These are phyloP conservation scores for Penicillium sp. DNA, from an alignment of 2,329 filamentous ascomycete species.

Conservation along the genomic window DNA sequence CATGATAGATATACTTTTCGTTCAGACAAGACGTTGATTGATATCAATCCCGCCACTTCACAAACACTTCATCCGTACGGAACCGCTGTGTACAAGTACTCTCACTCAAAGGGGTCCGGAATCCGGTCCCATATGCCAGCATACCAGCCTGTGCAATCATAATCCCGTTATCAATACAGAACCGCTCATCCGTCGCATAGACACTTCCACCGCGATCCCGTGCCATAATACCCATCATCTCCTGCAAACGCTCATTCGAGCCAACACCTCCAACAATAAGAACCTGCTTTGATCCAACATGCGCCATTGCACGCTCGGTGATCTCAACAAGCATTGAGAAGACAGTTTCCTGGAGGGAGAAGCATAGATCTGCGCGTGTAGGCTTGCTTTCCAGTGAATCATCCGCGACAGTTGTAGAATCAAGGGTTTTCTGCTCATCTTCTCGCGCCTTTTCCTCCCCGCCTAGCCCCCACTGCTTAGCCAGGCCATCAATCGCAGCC, in stretches of 20 bases:
- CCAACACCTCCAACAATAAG: constrained; percentile 94
- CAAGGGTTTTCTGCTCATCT: constrained; percentile 25
- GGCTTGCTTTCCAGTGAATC: constrained; percentile 46
- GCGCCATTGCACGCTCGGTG: constrained; percentile 96
- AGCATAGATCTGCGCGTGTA: constrained; percentile 84
- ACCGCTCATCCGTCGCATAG: constrained; percentile 93
- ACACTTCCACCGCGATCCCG: constrained; percentile 82
- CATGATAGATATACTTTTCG: constrained; percentile 15
- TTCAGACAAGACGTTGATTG: neutral
- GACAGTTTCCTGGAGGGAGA: constrained; percentile 91
- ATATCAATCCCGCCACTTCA: constrained; percentile 68
- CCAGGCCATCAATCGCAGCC: constrained; percentile 76
- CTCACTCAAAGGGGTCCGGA: constrained; percentile 72
- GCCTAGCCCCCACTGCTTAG: constrained; percentile 50
- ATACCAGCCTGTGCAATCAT: constrained; percentile 98
- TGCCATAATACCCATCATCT: constrained; percentile 99
- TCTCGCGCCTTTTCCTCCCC: constrained; percentile 54
- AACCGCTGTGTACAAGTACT: constrained; percentile 83
- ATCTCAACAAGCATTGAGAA: constrained; percentile 98
- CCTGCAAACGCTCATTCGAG: constrained; percentile 88
- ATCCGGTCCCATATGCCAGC: constrained; percentile 78
- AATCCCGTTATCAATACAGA: constrained; percentile 98
- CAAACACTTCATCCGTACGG: constrained; percentile 76
- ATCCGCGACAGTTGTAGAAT: constrained; percentile 28
- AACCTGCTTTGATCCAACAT: constrained; percentile 87